Percentiles rank a stretch among this genome's conserved stretches.
Conservation (phyloP, 495 filamentous ascomycete species). For the Immersiella caudata region DNA sequence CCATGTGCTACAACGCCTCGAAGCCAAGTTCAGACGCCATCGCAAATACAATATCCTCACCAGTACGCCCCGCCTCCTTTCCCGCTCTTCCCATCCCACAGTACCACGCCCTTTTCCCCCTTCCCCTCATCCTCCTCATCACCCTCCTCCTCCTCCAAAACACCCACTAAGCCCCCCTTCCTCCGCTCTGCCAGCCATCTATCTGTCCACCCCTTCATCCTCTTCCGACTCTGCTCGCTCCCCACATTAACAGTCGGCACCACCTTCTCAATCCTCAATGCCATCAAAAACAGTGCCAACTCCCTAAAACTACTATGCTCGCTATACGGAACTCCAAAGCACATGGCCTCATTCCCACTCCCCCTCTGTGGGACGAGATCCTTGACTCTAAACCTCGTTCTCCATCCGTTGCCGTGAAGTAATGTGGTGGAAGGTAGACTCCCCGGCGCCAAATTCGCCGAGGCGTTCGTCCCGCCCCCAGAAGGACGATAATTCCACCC, state of each 20-base stretch:
- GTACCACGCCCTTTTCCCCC: slow-evolving; percentile 19
- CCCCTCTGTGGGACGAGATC: slow-evolving; percentile 81
- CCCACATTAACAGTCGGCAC: slow-evolving; percentile 96
- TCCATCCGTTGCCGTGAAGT: slow-evolving; percentile 74
- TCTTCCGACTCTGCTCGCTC: slow-evolving; percentile 59
- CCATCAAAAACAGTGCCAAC: slow-evolving; percentile 89
- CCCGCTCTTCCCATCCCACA: slow-evolving; percentile 49
- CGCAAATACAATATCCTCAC: slow-evolving; percentile 29
- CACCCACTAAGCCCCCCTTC: slow-evolving; percentile 71
- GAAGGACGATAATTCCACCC: slow-evolving; percentile 86
- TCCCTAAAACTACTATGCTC: slow-evolving; percentile 95
- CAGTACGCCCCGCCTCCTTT: slow-evolving; percentile 49
- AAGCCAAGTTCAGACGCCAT: not conserved
- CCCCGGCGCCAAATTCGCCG: slow-evolving; percentile 40
- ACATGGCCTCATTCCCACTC: slow-evolving; percentile 71
- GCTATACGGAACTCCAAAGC: slow-evolving; percentile 90
- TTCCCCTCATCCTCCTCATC: slow-evolving; percentile 27
- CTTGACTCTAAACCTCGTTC: slow-evolving; percentile 60
- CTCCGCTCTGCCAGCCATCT: slow-evolving; percentile 83
- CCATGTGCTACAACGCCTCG: too few species aligned
- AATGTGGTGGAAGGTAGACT: slow-evolving; percentile 56
- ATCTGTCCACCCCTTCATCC: slow-evolving; percentile 92
- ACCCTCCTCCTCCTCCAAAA: slow-evolving; percentile 38
- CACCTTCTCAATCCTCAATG: slow-evolving; percentile 80
- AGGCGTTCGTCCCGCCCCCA: slow-evolving; percentile 22